Conservation (phyloP, 805 yeast genomes). For the Cyberlindnera subsufficiens region DNA sequence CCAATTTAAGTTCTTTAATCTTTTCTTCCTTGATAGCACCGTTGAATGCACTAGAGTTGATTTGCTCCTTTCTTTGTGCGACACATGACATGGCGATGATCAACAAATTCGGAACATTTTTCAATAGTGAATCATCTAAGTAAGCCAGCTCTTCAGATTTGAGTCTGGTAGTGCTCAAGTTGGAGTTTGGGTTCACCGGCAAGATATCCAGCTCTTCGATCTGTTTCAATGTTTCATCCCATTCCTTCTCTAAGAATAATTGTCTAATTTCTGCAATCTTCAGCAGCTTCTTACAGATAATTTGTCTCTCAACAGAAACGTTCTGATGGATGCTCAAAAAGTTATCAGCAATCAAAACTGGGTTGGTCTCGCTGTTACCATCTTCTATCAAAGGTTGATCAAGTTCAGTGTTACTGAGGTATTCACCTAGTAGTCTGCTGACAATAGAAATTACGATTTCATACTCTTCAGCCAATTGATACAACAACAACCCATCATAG, state of each 20-base stretch:
- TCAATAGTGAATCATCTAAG: slow-evolving; percentile 64
- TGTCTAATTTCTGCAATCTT: slow-evolving; percentile 65
- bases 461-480: slow-evolving; percentile 84
- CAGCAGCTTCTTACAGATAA: slow-evolving; percentile 60
- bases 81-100: slow-evolving; percentile 78
- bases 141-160: slow-evolving; percentile 63
- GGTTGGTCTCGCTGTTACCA: slow-evolving; percentile 38
- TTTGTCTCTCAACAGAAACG: slow-evolving; percentile 55
- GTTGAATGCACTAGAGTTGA: slow-evolving; percentile 34
- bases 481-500: slow-evolving; percentile 77
- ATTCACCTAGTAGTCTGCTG: slow-evolving; percentile 73
- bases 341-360: slow-evolving; percentile 32
- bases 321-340: slow-evolving; percentile 44
- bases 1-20: slow-evolving; percentile 45
- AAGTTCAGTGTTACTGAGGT: slow-evolving; percentile 63
- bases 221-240: slow-evolving; percentile 49
- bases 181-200: slow-evolving; percentile 43
- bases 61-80: slow-evolving; percentile 45
- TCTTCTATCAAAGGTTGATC: slow-evolving; percentile 39
- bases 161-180: slow-evolving; percentile 40
- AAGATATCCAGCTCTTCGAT: slow-evolving; percentile 59
- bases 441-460: slow-evolving; percentile 72
- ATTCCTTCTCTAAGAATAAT: slow-evolving; percentile 46
- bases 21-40: slow-evolving; percentile 47
- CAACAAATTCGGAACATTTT: slow-evolving; percentile 74